Evolutionary conservation across 2,329 filamentous ascomycete species (phyloP), one percentile per base, ranked within the genome.

Genomic region (Pseudogymnoascus sp.): DNA sequence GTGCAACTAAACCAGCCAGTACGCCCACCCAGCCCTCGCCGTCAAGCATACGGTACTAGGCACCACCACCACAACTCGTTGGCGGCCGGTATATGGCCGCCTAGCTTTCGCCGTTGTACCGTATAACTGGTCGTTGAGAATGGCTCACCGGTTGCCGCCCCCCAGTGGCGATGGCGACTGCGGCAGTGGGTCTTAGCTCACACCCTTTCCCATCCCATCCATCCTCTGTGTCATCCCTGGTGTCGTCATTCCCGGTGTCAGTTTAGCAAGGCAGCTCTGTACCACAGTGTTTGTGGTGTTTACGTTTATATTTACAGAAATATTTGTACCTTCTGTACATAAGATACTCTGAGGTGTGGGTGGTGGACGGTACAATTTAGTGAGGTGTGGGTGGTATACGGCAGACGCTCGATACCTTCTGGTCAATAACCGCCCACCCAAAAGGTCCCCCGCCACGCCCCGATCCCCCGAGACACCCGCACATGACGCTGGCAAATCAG

Each of bases 401-500:
- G 21, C 13, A 45, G 39, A 26, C 39, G 10, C 6, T 8, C 19
- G 39, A 12, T 45, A 45, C 39, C 12, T 45, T n/a, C 33, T 19
- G 8, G 38, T 45, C 39, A 26, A 41, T 21, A 9, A 26, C 41
- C 23, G n/a, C 41, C 21, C 13, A 3, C 41, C 23, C 23, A 48
- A 48, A 28, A 21, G 41, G 41, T 48, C 6, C 41, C 41, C 41
- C 41, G 23, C 41, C 39, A 45, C 39, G 39, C 39, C 39, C 39
- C 39, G 21, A n/a, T 2, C 21, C 39, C 39, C 39, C 39, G 21
- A 45, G 10, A 45, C 39, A 45, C 19, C 39, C 39, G 21, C 39
- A 45, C 39, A 45, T 45, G 39, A 45, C 39, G 12, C 39, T 45
- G 21, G 39, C 39, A 45, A 45, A 45, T 45, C 39, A 45, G 39